These are phyloP conservation scores for Saccharum hybrid DNA, from an alignment of 202 grass and related monocot species.

Conservation along the genomic window DNA sequence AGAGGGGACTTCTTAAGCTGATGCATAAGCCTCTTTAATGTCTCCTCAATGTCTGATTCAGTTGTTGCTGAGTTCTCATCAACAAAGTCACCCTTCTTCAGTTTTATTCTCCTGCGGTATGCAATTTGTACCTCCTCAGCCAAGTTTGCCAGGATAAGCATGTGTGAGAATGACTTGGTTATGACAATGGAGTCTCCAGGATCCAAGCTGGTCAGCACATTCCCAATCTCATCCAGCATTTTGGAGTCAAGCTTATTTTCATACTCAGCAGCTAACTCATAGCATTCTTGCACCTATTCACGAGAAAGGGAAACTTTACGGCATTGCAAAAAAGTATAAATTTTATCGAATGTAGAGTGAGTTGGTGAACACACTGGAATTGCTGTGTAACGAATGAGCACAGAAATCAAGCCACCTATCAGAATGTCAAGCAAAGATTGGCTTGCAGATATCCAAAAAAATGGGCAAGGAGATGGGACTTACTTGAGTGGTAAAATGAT, in stretches of 20 bases:
- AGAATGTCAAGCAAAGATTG: not conserved
- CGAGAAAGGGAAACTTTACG: constrained; percentile 21
- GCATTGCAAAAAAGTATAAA: not conserved
- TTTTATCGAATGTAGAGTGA: not conserved
- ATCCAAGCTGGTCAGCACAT: constrained; percentile 71
- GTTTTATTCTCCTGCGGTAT: constrained; percentile 74
- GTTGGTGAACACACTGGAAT: not conserved
- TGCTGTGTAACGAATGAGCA: not conserved
- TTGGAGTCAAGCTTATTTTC: constrained; percentile 66
- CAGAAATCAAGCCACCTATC: not conserved
- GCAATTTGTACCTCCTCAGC: constrained; percentile 98
- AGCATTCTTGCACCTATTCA: constrained; percentile 92
- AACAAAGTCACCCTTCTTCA: constrained; percentile 89
- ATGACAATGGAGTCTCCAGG: constrained; percentile 86
- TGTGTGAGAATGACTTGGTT: constrained; percentile 88
- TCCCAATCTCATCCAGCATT: constrained; percentile 80
- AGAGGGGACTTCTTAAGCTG: constrained; percentile 74
- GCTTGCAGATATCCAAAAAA: not conserved
- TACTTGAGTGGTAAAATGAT: not conserved
- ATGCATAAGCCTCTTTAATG: constrained; percentile 73
- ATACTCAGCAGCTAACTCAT: constrained; percentile 91
- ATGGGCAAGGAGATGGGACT: not conserved
- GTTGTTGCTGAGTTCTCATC: constrained; percentile 87
- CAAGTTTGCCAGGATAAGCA: constrained; percentile 97
- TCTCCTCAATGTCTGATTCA: constrained; percentile 94